phyloP scores from a whole-genome alignment of 2,329 filamentous ascomycete species.

The Hypoxylon rubiginosum region DNA sequence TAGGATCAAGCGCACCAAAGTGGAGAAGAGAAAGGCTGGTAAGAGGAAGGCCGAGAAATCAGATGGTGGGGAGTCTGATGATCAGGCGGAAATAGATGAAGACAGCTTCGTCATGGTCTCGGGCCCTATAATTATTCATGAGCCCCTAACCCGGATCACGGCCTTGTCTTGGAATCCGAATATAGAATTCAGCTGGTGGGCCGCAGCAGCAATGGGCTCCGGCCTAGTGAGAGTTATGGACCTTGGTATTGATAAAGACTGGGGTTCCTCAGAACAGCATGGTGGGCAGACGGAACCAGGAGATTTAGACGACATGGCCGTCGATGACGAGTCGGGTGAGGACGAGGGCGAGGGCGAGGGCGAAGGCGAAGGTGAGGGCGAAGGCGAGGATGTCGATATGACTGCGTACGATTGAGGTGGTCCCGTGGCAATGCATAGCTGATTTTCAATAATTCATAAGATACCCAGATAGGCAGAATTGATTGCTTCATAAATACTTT shows the following conservation, averaged over 20 bases:
- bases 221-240: slow-evolving; percentile 77
- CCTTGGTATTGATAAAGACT: slow-evolving; percentile 62
- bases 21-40: slow-evolving; percentile 54
- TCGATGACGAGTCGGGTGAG: slow-evolving; percentile 21
- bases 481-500: slow-evolving; percentile 7
- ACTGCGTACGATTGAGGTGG: slow-evolving; percentile 12
- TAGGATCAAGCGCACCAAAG: slow-evolving; percentile 46
- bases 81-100: slow-evolving; percentile 47
- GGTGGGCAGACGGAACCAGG: slow-evolving; percentile 10
- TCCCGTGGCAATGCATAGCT: not conserved
- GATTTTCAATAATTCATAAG: not conserved
- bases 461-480: slow-evolving; percentile 10
- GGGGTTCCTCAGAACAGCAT: slow-evolving; percentile 15
- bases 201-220: slow-evolving; percentile 74
- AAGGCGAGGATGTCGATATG: slow-evolving; percentile 27
- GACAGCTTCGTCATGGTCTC: slow-evolving; percentile 48
- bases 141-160: slow-evolving; percentile 73
- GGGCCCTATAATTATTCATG: slow-evolving; percentile 66
- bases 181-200: slow-evolving; percentile 74
- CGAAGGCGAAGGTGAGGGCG: slow-evolving; percentile 1
- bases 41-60: slow-evolving; percentile 50
- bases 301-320: slow-evolving; percentile 17
- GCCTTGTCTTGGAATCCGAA: slow-evolving; percentile 78
- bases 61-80: slow-evolving; percentile 27
- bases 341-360: slow-evolving; percentile 13